Evolutionary conservation across 805 yeast genomes (phyloP).

Genomic region (Ascoidea rubescens): DNA sequence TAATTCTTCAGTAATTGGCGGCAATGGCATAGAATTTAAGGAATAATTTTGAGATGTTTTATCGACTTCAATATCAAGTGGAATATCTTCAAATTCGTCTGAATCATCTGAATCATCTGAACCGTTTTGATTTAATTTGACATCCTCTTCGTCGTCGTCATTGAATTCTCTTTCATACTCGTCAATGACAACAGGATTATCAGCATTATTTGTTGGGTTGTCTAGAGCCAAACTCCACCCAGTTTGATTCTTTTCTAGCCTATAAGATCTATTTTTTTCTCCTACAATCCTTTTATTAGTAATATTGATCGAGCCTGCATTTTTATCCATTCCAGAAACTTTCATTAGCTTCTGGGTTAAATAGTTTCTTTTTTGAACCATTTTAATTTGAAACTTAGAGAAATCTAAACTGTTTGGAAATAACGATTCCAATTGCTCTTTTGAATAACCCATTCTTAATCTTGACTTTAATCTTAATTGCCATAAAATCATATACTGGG

Average conservation of each 20-base stretch:
- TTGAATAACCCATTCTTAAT: conserved; percentile 87
- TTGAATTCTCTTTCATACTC: conserved; percentile 39
- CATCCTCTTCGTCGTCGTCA: conserved; percentile 17
- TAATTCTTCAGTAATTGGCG: conserved; percentile 14
- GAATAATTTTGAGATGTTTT: conserved; percentile 23
- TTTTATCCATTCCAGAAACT: conserved; percentile 57
- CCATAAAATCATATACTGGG: conserved; percentile 80
- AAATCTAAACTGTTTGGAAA: conserved; percentile 85
- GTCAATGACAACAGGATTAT: conserved; percentile 24
- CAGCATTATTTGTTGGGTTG: conserved; percentile 4
- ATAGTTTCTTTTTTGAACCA: conserved; percentile 84
- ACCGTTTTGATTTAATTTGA: conserved; percentile 7
- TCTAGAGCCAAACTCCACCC: conserved; percentile 73
- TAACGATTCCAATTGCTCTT: conserved; percentile 69
- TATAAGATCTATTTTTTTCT: conserved; percentile 64
- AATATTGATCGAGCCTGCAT: conserved; percentile 18
- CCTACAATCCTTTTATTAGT: conserved; percentile 61
- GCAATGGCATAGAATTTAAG: conserved; percentile 25
- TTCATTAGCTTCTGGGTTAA: conserved; percentile 80
- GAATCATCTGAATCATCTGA: conserved; percentile 21
- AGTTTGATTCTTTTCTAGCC: conserved; percentile 57
- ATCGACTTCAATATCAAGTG: conserved; percentile 57
- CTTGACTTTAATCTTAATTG: conserved; percentile 75
- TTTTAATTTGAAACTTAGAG: conserved; percentile 81
- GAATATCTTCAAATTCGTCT: conserved; percentile 33